These are phyloP conservation scores for Tricholoma terreum DNA, from an alignment of 768 basidiomycete genomes.

Conservation along the genomic window DNA sequence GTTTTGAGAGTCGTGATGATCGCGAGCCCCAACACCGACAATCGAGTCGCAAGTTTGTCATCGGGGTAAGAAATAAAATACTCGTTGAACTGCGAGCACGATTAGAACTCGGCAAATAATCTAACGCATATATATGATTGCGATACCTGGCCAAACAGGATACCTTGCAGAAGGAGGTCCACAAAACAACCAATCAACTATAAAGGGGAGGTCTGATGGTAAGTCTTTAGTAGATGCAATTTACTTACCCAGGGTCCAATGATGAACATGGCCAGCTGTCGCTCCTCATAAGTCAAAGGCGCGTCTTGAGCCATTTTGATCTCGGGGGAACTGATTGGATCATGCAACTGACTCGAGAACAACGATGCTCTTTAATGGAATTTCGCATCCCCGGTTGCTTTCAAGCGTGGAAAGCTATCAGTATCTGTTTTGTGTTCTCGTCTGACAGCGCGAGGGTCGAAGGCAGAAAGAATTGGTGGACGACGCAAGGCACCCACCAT, in stretches of 20 bases:
- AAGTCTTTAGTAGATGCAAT: background rate
- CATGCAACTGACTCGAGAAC: background rate
- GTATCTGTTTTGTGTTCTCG: background rate
- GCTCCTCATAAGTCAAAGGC: constrained; percentile 23
- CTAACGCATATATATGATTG: background rate
- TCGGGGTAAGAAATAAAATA: constrained; percentile 23
- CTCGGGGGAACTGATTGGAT: background rate
- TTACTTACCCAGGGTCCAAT: constrained; percentile 33
- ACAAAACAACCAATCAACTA: constrained; percentile 29
- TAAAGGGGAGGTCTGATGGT: background rate
- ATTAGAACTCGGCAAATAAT: background rate
- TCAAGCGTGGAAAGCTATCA: background rate
- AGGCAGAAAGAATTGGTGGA: background rate
- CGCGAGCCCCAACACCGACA: constrained; percentile 22
- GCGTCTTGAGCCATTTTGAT: background rate
- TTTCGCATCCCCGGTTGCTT: background rate
- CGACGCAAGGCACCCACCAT: background rate
- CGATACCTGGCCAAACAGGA: constrained; percentile 28
- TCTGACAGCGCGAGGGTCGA: background rate
- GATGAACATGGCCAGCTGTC: constrained; percentile 21
- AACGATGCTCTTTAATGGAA: background rate
- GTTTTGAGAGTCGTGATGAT: constrained; percentile 28
- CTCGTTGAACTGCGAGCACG: constrained; percentile 20
- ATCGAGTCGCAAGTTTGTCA: constrained; percentile 17
- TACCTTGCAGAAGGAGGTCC: constrained; percentile 29